Base-by-base conservation (phyloP, 495 filamentous ascomycete genomes). In the Lasiosphaeriaceae sp. region DNA sequence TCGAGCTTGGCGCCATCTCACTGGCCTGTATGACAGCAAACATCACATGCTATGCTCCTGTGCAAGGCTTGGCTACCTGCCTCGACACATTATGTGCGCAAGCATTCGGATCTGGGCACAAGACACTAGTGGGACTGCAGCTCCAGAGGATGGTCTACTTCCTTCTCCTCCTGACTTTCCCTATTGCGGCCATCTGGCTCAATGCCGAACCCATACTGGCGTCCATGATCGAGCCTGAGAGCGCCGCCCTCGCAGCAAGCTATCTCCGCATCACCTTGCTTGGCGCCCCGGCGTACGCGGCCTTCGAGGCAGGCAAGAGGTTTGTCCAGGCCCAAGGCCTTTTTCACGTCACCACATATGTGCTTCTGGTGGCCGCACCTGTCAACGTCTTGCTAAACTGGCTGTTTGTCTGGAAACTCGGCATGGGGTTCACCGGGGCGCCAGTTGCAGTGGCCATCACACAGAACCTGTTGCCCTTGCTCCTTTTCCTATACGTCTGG, bases 401-500 rank as follows among this genome's bases (percentile, higher is more conserved):
- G 74, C 61, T 88, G 5, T 79, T 91, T 48, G 87, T 90, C n/a
- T 89, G 85, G 86, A 77, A 75, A 20, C 80, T 96, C 50, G 74
- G 82, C 26, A 16, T 88, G 84, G 83, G 91, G 92, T 1, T 96
- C 37, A 17, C 37, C 14, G 92, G 92, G 34, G 90, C 92, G 0
- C 91, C 92, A 0, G 85, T 91, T 55, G 90, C 92, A 2, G 89
- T 96, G 16, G 84, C 83, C 21, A 80, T 95, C 43, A 92, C 88
- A 0, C 87, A 96, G 59, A 90, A 78, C 63, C 75, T 95, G 44
- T 83, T 96, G 61, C 90, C 91, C 0, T 35, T 91, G 17, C 73
- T 87, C n/a, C 78, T 96, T 2, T 80, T 90, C 53, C 67, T 88
- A 21, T 96, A 96, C 65, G 79, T 92, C 17, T 77, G 83, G 35